Percentiles rank a stretch among this genome's conserved stretches.
phyloP scores from a whole-genome alignment of 2,329 filamentous ascomycete genomes.

The Microdochium bolleyi region DNA sequence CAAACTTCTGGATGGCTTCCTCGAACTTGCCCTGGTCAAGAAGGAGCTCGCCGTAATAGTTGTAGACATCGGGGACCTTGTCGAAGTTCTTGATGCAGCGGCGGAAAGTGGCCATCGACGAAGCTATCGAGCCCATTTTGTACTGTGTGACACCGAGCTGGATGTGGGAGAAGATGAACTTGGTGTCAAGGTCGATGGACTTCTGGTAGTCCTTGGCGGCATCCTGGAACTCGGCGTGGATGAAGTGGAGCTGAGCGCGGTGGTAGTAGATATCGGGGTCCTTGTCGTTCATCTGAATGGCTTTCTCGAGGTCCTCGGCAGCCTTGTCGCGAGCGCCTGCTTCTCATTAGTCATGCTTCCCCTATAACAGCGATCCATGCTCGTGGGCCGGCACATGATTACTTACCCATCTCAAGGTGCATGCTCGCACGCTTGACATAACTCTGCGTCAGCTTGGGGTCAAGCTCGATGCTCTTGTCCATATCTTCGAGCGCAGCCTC shows the following conservation, averaged over 20 bases:
- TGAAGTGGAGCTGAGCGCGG: constrained; percentile 96
- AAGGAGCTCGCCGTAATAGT: constrained; percentile 97
- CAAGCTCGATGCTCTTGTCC: constrained; percentile 85
- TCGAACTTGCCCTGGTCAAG: constrained; percentile 94
- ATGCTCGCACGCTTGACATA: constrained; percentile 99
- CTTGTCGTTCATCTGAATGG: constrained; percentile 73
- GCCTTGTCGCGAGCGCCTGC: constrained; percentile 77
- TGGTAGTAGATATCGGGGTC: constrained; percentile 99
- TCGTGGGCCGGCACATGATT: too few species aligned
- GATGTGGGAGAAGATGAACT: constrained; percentile 99
- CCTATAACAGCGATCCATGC: neutral
- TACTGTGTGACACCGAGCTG: constrained; percentile 98
- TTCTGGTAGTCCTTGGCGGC: constrained; percentile 99
- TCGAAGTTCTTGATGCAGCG: constrained; percentile 98
- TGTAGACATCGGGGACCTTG: constrained; percentile 95
- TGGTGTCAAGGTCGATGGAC: constrained; percentile 90
- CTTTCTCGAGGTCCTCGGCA: constrained; percentile 78
- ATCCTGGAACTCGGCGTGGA: constrained; percentile 85
- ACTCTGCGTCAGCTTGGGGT: constrained; percentile 84
- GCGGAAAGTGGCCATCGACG: constrained; percentile 96
- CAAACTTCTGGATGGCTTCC: constrained; percentile 96
- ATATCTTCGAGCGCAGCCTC: constrained; percentile 75
- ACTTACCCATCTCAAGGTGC: constrained; percentile 81
- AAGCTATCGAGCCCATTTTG: constrained; percentile 98
- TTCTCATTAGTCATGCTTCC: neutral